These are phyloP conservation scores for Neohortaea acidophila DNA, from an alignment of 495 filamentous ascomycete species.

Conservation along the genomic window DNA sequence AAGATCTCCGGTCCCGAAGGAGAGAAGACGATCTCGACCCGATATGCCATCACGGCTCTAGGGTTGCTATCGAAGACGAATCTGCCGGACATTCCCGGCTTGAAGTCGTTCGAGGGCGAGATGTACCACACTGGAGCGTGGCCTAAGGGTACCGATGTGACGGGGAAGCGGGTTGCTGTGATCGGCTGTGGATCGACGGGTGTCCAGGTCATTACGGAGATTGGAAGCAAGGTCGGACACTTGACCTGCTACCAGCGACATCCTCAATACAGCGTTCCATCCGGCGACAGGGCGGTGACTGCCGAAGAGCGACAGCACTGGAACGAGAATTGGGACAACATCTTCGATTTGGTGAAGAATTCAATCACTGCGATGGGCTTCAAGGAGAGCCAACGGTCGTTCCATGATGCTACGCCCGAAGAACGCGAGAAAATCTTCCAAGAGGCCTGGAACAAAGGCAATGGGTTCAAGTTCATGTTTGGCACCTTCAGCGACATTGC, in stretches of 20 bases:
- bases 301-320: constrained; percentile 5
- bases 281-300: constrained; percentile 8
- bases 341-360: constrained; percentile 8
- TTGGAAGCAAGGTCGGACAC: constrained; percentile 12
- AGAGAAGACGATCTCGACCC: constrained; percentile 17
- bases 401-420: constrained; percentile 9
- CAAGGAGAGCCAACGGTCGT: constrained; percentile 12
- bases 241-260: constrained; percentile 19
- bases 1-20: constrained; percentile 12
- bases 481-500: constrained; percentile 15
- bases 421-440: constrained; percentile 14
- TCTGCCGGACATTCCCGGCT: constrained; percentile 23
- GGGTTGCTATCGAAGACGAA: constrained; percentile 22
- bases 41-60: constrained; percentile 23
- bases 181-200: constrained; percentile 17
- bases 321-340: constrained; percentile 29
- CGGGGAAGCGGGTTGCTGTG: constrained; percentile 15
- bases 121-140: constrained; percentile 40
- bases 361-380: constrained; percentile 14
- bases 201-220: constrained; percentile 18
- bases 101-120: constrained; percentile 28
- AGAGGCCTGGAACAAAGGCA: constrained; percentile 8
- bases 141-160: constrained; percentile 24
- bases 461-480: constrained; percentile 14
- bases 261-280: constrained; percentile 18